Evolutionary conservation across 2,329 filamentous ascomycete species (phyloP).

Genomic region (Didymella pomorum): DNA sequence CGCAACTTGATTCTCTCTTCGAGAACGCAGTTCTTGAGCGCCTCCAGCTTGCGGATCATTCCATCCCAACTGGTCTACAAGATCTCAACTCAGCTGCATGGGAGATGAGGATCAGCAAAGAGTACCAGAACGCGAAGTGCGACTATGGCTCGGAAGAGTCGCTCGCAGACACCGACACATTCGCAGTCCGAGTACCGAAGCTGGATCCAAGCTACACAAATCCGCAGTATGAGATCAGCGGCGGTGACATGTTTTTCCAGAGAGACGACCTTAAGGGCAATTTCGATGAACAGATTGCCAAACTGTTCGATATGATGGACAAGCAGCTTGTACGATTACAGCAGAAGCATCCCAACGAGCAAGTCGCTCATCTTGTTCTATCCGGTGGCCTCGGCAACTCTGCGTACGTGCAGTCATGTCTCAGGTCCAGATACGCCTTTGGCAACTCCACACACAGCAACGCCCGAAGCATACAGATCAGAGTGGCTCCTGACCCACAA

Average conservation of each 20-base stretch:
- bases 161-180: slow-evolving; percentile 36
- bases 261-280: slow-evolving; percentile 32
- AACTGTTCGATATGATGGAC: slow-evolving; percentile 44
- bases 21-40: slow-evolving; percentile 31
- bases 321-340: slow-evolving; percentile 34
- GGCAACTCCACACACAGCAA: slow-evolving; percentile 29
- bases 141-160: slow-evolving; percentile 43
- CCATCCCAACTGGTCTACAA: slow-evolving; percentile 24
- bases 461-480: slow-evolving; percentile 18
- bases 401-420: slow-evolving; percentile 51
- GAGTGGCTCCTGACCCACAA: slow-evolving; percentile 59
- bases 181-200: slow-evolving; percentile 42
- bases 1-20: slow-evolving; percentile 39
- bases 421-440: slow-evolving; percentile 46
- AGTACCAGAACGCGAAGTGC: slow-evolving; percentile 49
- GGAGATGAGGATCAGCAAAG: slow-evolving; percentile 48
- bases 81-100: slow-evolving; percentile 26
- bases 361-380: slow-evolving; percentile 45
- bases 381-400: slow-evolving; percentile 56
- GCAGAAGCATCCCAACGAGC: slow-evolving; percentile 42
- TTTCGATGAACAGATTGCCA: slow-evolving; percentile 31
- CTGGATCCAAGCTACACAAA: slow-evolving; percentile 31
- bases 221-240: slow-evolving; percentile 23
- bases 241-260: slow-evolving; percentile 36
- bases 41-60: slow-evolving; percentile 32